Percentiles rank a stretch among this genome's conserved stretches.
phyloP scores from a whole-genome alignment of 495 filamentous ascomycete species.

The Filosporella fistucella region DNA sequence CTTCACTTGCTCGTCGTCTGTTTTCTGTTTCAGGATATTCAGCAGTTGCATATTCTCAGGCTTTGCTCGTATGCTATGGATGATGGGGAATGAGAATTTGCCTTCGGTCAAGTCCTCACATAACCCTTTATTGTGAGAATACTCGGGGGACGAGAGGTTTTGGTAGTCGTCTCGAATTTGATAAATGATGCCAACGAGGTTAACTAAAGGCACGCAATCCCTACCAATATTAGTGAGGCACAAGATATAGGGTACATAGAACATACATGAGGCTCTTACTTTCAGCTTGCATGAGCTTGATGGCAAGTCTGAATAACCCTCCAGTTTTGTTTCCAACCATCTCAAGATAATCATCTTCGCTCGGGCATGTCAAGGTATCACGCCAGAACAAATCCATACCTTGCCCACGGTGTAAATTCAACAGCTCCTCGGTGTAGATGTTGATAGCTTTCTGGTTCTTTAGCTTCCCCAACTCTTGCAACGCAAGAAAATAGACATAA shows the following conservation, averaged over 20 bases:
- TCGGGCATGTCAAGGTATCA: slow-evolving; percentile 88
- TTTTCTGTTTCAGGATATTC: slow-evolving; percentile 90
- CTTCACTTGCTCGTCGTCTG: slow-evolving; percentile 83
- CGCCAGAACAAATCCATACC: slow-evolving; percentile 98
- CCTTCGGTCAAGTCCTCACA: slow-evolving; percentile 97
- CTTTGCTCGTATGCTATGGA: slow-evolving; percentile 85
- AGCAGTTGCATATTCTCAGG: slow-evolving; percentile 76
- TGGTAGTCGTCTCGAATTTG: slow-evolving; percentile 97
- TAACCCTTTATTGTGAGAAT: slow-evolving; percentile 86
- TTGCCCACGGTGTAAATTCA: slow-evolving; percentile 93
- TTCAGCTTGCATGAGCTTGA: slow-evolving; percentile 96
- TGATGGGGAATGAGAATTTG: slow-evolving; percentile 97
- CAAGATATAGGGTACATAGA: background rate
- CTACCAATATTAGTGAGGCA: slow-evolving; percentile 24
- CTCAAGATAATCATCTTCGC: slow-evolving; percentile 94
- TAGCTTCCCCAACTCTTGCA: slow-evolving; percentile 76
- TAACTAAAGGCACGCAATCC: slow-evolving; percentile 82
- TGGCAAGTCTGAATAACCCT: slow-evolving; percentile 87
- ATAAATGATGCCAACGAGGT: slow-evolving; percentile 87
- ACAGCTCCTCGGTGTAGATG: slow-evolving; percentile 83
- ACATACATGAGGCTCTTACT: slow-evolving; percentile 52
- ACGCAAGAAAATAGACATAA: slow-evolving; percentile 90
- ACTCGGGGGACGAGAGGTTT: slow-evolving; percentile 70
- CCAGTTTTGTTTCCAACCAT: slow-evolving; percentile 99
- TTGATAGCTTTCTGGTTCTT: slow-evolving; percentile 63